These are phyloP conservation scores for Calonectria multiphialidica DNA, from an alignment of 2,329 filamentous ascomycete species.

Conservation along the genomic window DNA sequence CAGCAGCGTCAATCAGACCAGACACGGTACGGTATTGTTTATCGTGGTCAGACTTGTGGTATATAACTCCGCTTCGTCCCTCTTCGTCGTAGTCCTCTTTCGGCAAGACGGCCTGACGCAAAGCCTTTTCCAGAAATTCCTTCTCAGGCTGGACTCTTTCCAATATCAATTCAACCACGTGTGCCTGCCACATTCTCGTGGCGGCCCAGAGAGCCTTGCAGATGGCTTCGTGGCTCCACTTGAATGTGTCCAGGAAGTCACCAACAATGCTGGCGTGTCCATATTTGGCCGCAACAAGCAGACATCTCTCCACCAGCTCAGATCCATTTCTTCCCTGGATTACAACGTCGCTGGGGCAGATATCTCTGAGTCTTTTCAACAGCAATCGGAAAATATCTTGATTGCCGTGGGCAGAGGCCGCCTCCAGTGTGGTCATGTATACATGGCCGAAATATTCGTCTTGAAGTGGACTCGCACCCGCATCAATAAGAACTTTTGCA, in stretches of 20 bases:
- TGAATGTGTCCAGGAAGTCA: not conserved
- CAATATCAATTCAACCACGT: not conserved
- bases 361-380: not conserved
- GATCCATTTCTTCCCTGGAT: not conserved
- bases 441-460: too few relatives aligned
- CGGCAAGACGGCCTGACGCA: not conserved
- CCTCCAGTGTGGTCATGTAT: not conserved
- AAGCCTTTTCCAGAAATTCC: not conserved
- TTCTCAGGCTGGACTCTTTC: not conserved
- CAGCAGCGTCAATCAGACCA: not conserved
- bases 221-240: not conserved
- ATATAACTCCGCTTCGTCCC: too few relatives aligned
- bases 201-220: not conserved
- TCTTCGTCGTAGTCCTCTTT: too few relatives aligned
- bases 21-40: not conserved
- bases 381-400: not conserved
- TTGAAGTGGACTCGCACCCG: not conserved
- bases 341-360: not conserved
- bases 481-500: not conserved
- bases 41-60: not conserved
- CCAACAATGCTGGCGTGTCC: not conserved
- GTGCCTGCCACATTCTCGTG: not conserved
- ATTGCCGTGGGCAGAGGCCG: not conserved
- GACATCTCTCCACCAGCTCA: not conserved
- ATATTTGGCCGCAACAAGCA: not conserved